Evolutionary conservation across 2,329 filamentous ascomycete species (phyloP).

Genomic region (Diaporthe aspalathi): DNA sequence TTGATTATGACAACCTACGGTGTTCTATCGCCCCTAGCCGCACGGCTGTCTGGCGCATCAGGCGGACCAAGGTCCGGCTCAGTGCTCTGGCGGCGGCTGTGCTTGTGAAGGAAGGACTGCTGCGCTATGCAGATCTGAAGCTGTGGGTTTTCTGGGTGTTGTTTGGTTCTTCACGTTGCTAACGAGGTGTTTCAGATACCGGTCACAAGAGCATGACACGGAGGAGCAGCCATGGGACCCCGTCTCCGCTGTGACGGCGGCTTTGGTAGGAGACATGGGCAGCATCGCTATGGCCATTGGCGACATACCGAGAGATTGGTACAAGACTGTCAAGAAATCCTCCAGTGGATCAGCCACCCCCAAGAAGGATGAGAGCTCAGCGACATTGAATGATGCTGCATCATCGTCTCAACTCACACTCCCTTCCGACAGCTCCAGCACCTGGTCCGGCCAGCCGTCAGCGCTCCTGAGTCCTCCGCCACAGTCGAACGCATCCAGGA

Average conservation of each 20-base stretch:
- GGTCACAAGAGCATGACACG: conserved; percentile 75
- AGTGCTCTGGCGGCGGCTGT: conserved; percentile 79
- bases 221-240: conserved; percentile 84
- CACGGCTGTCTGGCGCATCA: conserved; percentile 80
- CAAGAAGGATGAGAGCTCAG: conserved; percentile 22
- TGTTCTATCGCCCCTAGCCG: conserved; percentile 77
- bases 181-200: conserved; percentile 54
- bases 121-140: conserved; percentile 79
- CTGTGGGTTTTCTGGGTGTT: conserved; percentile 61
- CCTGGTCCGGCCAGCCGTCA: conserved; percentile 28
- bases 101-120: conserved; percentile 70
- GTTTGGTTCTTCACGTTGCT: conserved; percentile 22
- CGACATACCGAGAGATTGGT: conserved; percentile 73
- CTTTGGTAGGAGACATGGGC: conserved; percentile 84
- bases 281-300: conserved; percentile 85
- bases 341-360: background rate
- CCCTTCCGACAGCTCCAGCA: conserved; percentile 26
- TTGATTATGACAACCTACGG: conserved; percentile 73
- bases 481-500: conserved; percentile 19
- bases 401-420: conserved; percentile 33
- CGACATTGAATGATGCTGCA: conserved; percentile 28
- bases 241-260: conserved; percentile 79
- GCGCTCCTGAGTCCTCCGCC: background rate
- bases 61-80: conserved; percentile 73
- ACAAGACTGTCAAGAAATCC: conserved; percentile 51